Evolutionary conservation across 441 rosid species (phyloP).

Genomic region (Aleurites moluccanus): DNA sequence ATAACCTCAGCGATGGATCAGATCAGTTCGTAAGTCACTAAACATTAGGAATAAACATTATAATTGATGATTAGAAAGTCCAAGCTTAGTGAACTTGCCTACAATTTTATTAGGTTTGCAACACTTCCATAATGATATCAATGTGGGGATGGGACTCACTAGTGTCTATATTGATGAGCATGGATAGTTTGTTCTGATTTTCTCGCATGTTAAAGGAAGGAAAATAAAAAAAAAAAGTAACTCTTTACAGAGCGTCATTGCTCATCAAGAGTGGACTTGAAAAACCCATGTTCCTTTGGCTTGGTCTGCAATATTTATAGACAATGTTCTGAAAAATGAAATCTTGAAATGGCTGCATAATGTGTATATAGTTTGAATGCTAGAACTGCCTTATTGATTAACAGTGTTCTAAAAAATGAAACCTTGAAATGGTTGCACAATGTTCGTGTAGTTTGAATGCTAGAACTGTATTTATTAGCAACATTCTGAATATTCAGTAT

Average conservation of each 20-base stretch:
- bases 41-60: constrained; percentile 7
- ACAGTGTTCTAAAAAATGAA: background rate
- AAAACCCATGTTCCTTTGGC: background rate
- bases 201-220: constrained; percentile 1
- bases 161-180: background rate
- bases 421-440: constrained; percentile 12
- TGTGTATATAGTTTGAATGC: too few species aligned
- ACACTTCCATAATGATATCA: background rate
- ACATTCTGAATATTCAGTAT: background rate
- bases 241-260: background rate
- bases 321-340: too few species aligned
- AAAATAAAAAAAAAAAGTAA: background rate
- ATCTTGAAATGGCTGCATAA: background rate
- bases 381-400: background rate
- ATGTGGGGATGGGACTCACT: background rate
- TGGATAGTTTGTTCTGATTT: background rate
- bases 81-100: constrained; percentile 1
- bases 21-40: constrained; percentile 66
- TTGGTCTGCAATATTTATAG: background rate
- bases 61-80: constrained; percentile 5
- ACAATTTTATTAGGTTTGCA: background rate
- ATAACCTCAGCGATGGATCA: constrained; percentile 85
- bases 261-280: background rate
- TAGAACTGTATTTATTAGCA: background rate
- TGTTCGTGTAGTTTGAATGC: constrained; percentile 1